phyloP scores from a whole-genome alignment of 805 yeast genomes.

The Jamesozyma piceae region DNA sequence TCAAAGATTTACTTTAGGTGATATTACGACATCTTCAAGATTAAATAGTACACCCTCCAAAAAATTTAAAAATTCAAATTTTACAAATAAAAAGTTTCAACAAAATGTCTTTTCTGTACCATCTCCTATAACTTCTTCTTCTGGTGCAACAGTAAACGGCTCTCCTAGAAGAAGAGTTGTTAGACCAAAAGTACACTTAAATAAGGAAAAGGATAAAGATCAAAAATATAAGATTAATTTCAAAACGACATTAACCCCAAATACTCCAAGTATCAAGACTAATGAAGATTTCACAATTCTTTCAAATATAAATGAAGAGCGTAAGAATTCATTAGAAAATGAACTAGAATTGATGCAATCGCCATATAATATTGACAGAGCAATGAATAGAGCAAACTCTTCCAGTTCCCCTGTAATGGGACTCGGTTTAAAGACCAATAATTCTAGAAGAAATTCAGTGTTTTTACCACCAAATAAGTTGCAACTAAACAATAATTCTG shows the following conservation, averaged over 20 bases:
- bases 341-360: background rate
- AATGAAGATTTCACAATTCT: background rate
- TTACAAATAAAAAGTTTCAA: conserved; percentile 2
- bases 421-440: conserved; percentile 1
- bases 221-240: conserved; percentile 4
- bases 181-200: conserved; percentile 2
- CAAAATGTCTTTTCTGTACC: conserved; percentile 2
- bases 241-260: conserved; percentile 2
- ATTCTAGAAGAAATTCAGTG: conserved; percentile 1
- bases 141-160: conserved; percentile 5
- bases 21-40: conserved; percentile 9
- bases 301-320: background rate
- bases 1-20: conserved; percentile 7
- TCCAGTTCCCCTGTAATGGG: conserved; percentile 7
- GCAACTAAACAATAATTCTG: background rate
- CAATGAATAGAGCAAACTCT: background rate
- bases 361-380: background rate
- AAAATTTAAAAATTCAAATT: conserved; percentile 6
- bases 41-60: conserved; percentile 9
- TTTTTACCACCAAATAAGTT: background rate
- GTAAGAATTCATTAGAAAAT: background rate
- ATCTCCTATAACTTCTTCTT: conserved; percentile 1
- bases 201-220: conserved; percentile 4
- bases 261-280: background rate
- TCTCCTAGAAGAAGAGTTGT: conserved; percentile 11